Conservation (phyloP, 2,329 filamentous ascomycete species). For the Ceratocystis lukuohia region DNA sequence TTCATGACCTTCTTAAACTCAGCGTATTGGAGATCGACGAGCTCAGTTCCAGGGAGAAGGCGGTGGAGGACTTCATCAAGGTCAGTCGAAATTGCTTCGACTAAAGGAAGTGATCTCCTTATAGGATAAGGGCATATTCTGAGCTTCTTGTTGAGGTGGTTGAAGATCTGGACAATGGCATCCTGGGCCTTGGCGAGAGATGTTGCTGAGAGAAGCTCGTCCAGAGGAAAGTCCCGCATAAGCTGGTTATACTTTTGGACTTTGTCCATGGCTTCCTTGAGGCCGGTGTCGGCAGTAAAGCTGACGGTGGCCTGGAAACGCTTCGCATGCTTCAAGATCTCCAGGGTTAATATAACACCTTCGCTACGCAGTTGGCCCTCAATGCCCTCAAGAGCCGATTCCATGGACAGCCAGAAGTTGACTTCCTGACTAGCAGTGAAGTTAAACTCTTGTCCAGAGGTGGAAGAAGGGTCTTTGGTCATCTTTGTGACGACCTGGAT, state of each 20-base stretch:
- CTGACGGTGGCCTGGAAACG: conserved; percentile 95
- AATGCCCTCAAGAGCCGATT: conserved; percentile 80
- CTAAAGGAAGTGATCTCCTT: conserved; percentile 77
- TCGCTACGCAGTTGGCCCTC: conserved; percentile 78
- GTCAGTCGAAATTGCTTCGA: conserved; percentile 91
- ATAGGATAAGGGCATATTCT: conserved; percentile 94
- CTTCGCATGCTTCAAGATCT: conserved; percentile 92
- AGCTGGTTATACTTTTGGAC: conserved; percentile 98
- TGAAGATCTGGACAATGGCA: conserved; percentile 78
- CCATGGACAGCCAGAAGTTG: conserved; percentile 98
- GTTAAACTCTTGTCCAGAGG: conserved; percentile 38
- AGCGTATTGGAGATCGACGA: conserved; percentile 84
- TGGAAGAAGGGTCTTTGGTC: conserved; percentile 63
- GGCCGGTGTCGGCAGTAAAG: conserved; percentile 86
- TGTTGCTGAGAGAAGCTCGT: conserved; percentile 85
- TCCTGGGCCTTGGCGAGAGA: conserved; percentile 81
- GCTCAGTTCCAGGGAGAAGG: conserved; percentile 68
- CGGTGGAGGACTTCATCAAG: conserved; percentile 76
- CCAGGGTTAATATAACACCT: conserved; percentile 79
- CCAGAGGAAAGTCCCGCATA: conserved; percentile 94
- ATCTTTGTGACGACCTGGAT: conserved; percentile 95
- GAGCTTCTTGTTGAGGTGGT: conserved; percentile 93
- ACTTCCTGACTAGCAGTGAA: conserved; percentile 86
- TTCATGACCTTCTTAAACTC: conserved; percentile 82
- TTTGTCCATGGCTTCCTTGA: conserved; percentile 90